A percentile compares a stretch with the other conserved stretches of the same genome.
Evolutionary conservation across 192 early-diverging fungal species (phyloP).

Genomic region (Paraglomus occultum): DNA sequence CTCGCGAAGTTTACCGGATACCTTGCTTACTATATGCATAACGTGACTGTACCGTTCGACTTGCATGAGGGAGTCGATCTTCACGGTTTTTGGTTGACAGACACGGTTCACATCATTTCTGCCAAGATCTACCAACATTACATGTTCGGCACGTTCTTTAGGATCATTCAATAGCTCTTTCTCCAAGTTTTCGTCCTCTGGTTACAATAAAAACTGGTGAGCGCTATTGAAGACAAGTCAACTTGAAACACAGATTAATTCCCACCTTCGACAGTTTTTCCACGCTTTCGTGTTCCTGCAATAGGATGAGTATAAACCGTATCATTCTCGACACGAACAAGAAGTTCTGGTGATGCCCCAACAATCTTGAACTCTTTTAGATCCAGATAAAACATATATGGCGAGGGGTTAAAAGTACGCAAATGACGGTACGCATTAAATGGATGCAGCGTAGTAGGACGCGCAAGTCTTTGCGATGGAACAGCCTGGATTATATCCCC

Average conservation of each 20-base stretch:
- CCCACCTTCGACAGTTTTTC: slow-evolving; percentile 62
- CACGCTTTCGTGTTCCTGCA: slow-evolving; percentile 94
- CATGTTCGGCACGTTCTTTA: slow-evolving; percentile 97
- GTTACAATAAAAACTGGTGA: neutral
- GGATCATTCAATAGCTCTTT: slow-evolving; percentile 85
- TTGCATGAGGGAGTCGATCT: slow-evolving; percentile 95
- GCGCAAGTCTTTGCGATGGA: slow-evolving; percentile 86
- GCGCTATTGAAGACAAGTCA: neutral
- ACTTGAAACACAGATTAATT: neutral
- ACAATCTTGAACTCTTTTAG: slow-evolving; percentile 92
- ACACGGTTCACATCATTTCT: slow-evolving; percentile 98
- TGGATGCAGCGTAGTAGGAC: slow-evolving; percentile 86
- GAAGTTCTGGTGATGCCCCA: slow-evolving; percentile 98
- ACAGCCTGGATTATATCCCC: slow-evolving; percentile 99
- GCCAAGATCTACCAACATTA: slow-evolving; percentile 99
- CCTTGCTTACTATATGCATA: slow-evolving; percentile 99
- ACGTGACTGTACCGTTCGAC: slow-evolving; percentile 97
- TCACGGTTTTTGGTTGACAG: slow-evolving; percentile 89
- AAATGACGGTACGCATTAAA: slow-evolving; percentile 98
- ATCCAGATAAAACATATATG: slow-evolving; percentile 99
- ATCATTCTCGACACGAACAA: slow-evolving; percentile 85
- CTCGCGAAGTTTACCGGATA: slow-evolving; percentile 84
- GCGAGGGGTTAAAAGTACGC: slow-evolving; percentile 95
- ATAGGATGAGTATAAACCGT: slow-evolving; percentile 93
- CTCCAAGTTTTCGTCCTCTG: slow-evolving; percentile 87